A percentile compares a stretch with the other conserved stretches of the same genome.
Conservation (phyloP, 1,284 basidiomycete genomes). For the Cryptococcus sp. region DNA sequence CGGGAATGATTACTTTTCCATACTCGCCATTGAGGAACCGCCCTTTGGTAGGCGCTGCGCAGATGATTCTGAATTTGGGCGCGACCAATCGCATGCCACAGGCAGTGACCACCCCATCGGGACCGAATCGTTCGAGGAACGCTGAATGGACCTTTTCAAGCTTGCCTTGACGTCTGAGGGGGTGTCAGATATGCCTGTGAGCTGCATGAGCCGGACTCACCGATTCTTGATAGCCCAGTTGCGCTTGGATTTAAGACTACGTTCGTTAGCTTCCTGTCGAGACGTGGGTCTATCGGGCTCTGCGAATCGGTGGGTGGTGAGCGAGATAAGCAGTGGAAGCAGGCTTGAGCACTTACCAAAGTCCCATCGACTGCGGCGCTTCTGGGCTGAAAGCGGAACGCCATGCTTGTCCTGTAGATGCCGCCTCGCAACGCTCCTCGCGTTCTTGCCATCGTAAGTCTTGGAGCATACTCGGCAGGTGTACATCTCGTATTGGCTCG, state of each 20-base stretch:
- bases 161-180: slow-evolving; percentile 14
- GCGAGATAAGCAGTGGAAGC: background rate
- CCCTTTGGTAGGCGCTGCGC: background rate
- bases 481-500: slow-evolving; percentile 33
- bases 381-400: slow-evolving; percentile 57
- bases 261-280: slow-evolving; percentile 55
- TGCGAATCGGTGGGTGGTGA: slow-evolving; percentile 14
- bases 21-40: slow-evolving; percentile 12
- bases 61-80: slow-evolving; percentile 16
- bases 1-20: slow-evolving; percentile 21
- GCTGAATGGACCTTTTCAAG: slow-evolving; percentile 21
- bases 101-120: slow-evolving; percentile 22
- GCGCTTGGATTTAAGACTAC: slow-evolving; percentile 58
- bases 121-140: slow-evolving; percentile 31
- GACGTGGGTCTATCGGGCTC: slow-evolving; percentile 58
- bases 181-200: background rate
- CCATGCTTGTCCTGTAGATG: slow-evolving; percentile 61
- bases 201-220: slow-evolving; percentile 20
- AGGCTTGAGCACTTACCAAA: slow-evolving; percentile 43
- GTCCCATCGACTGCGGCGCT: slow-evolving; percentile 60
- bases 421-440: slow-evolving; percentile 59
- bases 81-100: slow-evolving; percentile 25
- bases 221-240: slow-evolving; percentile 59
- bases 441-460: slow-evolving; percentile 59
- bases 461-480: slow-evolving; percentile 46